These are phyloP conservation scores for Aureobasidium uvarum DNA, from an alignment of 2,329 filamentous ascomycete genomes.

Conservation along the genomic window DNA sequence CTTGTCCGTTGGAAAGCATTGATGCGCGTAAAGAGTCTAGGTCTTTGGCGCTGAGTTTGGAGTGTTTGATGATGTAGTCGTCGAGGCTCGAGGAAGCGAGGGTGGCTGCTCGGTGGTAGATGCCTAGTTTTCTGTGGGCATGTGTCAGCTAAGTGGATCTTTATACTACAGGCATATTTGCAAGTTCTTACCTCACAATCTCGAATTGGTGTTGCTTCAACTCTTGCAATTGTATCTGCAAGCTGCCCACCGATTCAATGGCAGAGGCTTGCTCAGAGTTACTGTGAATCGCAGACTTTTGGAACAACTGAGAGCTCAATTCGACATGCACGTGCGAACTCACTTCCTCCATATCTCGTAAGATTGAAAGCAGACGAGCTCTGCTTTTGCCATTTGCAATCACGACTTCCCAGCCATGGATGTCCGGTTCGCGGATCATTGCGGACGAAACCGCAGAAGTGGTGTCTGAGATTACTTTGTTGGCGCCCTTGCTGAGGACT, in stretches of 20 bases:
- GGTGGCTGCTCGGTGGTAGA: not conserved
- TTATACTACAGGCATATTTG: not conserved
- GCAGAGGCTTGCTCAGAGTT: not conserved
- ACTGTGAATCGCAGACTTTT: not conserved
- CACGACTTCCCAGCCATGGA: not conserved
- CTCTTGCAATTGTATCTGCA: not conserved
- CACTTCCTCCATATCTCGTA: not conserved
- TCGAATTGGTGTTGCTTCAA: not conserved
- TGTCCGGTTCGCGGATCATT: not conserved
- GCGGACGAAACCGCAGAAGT: not conserved
- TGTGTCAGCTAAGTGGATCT: not conserved
- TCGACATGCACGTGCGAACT: not conserved
- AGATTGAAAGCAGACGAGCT: not conserved
- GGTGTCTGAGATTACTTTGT: not conserved
- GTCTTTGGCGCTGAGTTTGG: not conserved
- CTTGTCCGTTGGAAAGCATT: not conserved
- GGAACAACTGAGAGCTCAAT: not conserved
- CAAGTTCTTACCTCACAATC: not conserved
- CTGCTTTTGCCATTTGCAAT: not conserved
- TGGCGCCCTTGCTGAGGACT: not conserved
- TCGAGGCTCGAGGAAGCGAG: not conserved
- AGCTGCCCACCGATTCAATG: not conserved
- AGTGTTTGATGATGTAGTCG: not conserved
- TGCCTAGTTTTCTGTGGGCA: not conserved
- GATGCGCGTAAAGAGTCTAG: not conserved